Conservation (phyloP, 2,329 filamentous ascomycete species). For the Alternaria metachromatica region DNA sequence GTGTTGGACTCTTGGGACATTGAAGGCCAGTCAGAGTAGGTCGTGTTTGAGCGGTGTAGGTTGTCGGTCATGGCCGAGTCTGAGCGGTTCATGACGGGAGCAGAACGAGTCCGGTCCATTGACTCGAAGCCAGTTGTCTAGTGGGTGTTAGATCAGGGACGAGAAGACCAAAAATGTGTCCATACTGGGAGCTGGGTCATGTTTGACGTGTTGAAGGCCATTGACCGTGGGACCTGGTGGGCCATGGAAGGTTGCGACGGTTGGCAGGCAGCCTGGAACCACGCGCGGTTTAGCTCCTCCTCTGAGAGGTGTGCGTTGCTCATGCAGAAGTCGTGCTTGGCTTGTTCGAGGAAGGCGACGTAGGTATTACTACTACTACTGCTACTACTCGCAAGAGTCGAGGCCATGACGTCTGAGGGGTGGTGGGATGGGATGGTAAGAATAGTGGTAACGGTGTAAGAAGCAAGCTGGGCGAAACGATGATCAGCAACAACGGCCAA, state of each 20-base stretch:
- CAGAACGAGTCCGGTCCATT: constrained; percentile 46
- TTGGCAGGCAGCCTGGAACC: constrained; percentile 38
- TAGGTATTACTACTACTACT: constrained; percentile 23
- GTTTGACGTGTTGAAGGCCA: constrained; percentile 34
- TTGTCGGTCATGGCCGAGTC: constrained; percentile 31
- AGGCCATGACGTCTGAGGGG: constrained; percentile 31
- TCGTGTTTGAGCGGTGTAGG: constrained; percentile 32
- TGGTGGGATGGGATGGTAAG: constrained; percentile 6
- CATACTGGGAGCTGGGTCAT: constrained; percentile 43
- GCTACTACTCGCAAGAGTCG: constrained; percentile 30
- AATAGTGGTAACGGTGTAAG: constrained; percentile 10
- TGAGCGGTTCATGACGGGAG: constrained; percentile 43
- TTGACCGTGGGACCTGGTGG: constrained; percentile 44
- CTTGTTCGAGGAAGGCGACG: constrained; percentile 43
- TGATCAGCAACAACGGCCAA: constrained; percentile 31
- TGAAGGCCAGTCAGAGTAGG: constrained; percentile 32
- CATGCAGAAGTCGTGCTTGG: constrained; percentile 46
- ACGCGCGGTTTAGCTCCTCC: constrained; percentile 44
- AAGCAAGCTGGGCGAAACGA: constrained; percentile 28
- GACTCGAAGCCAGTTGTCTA: constrained; percentile 31
- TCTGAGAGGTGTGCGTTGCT: constrained; percentile 43
- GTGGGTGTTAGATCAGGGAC: constrained; percentile 37
- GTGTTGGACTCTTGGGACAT: constrained; percentile 27
- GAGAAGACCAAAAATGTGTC: constrained; percentile 34
- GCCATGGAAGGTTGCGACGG: constrained; percentile 27